These are phyloP conservation scores for Linnemannia hyalina DNA, from an alignment of 192 early-diverging fungal genomes.

Conservation along the genomic window DNA sequence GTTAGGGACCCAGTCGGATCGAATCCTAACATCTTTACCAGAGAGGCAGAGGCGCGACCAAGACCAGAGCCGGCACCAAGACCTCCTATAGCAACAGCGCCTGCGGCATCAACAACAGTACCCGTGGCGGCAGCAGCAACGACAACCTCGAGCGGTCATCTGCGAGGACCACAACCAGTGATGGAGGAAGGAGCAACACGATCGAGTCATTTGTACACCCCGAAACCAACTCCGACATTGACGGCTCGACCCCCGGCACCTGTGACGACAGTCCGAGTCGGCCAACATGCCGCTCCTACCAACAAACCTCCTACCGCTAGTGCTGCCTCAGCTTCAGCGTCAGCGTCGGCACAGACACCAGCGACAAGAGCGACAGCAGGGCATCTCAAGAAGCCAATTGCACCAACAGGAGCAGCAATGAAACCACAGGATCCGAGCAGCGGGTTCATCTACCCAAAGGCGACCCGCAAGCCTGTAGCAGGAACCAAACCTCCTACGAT, in stretches of 20 bases:
- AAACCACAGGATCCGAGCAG: background rate
- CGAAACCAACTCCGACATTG: slow-evolving; percentile 17
- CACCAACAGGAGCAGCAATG: background rate
- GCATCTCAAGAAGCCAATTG: background rate
- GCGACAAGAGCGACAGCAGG: background rate
- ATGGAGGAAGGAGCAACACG: slow-evolving; percentile 2
- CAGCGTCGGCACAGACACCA: background rate
- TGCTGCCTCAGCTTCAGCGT: background rate
- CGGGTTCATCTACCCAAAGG: slow-evolving; percentile 46
- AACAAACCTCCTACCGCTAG: background rate
- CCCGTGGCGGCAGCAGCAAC: background rate
- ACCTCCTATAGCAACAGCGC: background rate
- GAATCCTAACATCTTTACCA: background rate
- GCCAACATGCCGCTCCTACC: background rate
- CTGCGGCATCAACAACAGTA: background rate
- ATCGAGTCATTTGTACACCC: slow-evolving; percentile 29
- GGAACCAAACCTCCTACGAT: slow-evolving; percentile 34
- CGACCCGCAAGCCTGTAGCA: slow-evolving; percentile 39
- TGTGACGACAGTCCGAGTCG: background rate
- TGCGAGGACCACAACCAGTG: slow-evolving; percentile 8
- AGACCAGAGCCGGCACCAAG: background rate
- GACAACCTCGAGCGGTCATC: slow-evolving; percentile 21
- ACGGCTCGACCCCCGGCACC: slow-evolving; percentile 13
- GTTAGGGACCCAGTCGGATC: background rate
- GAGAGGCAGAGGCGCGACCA: background rate